phyloP scores from a whole-genome alignment of 768 basidiomycete genomes.

The Scleroderma citrinum region DNA sequence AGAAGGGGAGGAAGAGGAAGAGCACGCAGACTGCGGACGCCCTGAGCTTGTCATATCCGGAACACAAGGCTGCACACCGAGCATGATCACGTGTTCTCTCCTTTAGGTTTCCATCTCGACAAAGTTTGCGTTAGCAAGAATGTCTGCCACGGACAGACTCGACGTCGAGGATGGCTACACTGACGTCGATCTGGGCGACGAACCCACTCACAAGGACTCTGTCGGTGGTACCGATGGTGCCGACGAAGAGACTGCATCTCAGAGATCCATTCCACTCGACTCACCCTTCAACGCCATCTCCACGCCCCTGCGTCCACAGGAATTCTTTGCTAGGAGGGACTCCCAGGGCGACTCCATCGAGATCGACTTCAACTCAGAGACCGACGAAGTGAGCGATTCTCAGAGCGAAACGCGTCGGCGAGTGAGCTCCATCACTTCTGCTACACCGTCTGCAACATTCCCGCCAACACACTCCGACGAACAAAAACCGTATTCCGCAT shows the following conservation, averaged over 20 bases:
- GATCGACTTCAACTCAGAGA: constrained; percentile 49
- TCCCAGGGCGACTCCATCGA: constrained; percentile 45
- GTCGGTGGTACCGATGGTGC: constrained; percentile 44
- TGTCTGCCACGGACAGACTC: constrained; percentile 8
- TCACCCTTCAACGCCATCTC: constrained; percentile 44
- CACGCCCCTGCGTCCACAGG: constrained; percentile 17
- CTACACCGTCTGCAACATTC: constrained; percentile 39
- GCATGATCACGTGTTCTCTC: too few relatives aligned
- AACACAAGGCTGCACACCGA: too few relatives aligned
- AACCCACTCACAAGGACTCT: constrained; percentile 23
- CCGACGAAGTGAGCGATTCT: constrained; percentile 49
- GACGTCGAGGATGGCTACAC: constrained; percentile 2
- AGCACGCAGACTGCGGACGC: not conserved
- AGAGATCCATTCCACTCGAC: constrained; percentile 69
- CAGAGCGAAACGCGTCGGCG: constrained; percentile 29
- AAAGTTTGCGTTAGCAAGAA: too few relatives aligned
- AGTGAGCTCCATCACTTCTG: constrained; percentile 49
- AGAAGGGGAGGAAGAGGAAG: not conserved
- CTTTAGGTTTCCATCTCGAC: too few relatives aligned
- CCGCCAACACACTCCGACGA: constrained; percentile 27
- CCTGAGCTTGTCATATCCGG: too few relatives aligned
- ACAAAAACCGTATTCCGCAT: constrained; percentile 27
- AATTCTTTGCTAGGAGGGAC: constrained; percentile 34
- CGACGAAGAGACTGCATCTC: constrained; percentile 66
- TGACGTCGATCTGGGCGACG: constrained; percentile 1